Evolutionary conservation across 768 basidiomycete species (phyloP), one percentile per base, ranked within the genome.

Genomic region (Pleurotus giganteus): DNA sequence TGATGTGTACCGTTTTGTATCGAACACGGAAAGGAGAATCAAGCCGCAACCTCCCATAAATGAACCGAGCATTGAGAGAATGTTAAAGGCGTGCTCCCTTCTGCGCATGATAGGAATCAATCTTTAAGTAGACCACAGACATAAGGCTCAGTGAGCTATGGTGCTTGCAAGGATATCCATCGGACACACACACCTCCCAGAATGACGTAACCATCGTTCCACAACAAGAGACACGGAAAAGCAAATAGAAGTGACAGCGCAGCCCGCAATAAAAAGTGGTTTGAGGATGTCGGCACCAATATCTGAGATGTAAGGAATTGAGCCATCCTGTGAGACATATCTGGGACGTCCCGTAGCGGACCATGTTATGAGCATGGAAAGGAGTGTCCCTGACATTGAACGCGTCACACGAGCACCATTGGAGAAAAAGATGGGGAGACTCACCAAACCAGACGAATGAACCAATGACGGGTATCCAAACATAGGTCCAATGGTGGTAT

Each of bases 261-360:
- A 85, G 5, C 84, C 84, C 13, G 77, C 72, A 47, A 91, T 72
- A 62, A 92, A 92, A 32, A 91, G 75, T 2, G 90, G 89, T 64
- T 91, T 91, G 41, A 91, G 71, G 49, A 77, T 73, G 59, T 78
- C 78, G 17, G 90, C 89, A n/a, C 85, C 89, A 31, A 91, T 69
- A 61, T 91, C 88, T 37, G 87, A 89, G 45, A 91, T 89, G 67
- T 86, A 89, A n/a, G 83, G 81, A 49, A 89, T 81, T 1, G 67
- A 66, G 19, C 78, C 78, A 32, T 83, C 76, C 65, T 79, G 74
- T 12, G 84, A 78, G 13, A 74, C 74, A 60, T 85, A 85, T 62
- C 74, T 74, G 7, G 83, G 86, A 27, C 79, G 72, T 17, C 87
- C 86, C n/a, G 76, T 72, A 7, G 81, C 82, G 21, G 85, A 74